Evolutionary conservation across 768 basidiomycete species (phyloP).

Genomic region (Leccinum uliginosum): DNA sequence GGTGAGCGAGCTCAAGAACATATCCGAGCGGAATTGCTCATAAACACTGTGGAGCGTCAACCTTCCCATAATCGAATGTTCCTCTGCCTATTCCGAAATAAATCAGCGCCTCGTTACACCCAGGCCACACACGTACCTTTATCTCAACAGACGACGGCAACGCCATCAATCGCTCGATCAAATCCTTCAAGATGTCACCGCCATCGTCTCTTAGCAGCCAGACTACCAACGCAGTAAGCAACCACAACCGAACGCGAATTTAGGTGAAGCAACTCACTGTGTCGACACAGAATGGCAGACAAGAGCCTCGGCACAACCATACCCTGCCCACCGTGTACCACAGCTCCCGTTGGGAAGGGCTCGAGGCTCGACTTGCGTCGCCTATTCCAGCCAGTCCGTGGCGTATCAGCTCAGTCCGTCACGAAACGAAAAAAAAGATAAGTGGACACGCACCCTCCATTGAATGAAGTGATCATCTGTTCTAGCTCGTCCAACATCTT

Average conservation of each 20-base stretch:
- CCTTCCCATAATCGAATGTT: conserved; percentile 69
- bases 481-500: conserved; percentile 61
- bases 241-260: conserved; percentile 1
- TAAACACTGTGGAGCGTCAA: conserved; percentile 78
- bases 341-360: conserved; percentile 20
- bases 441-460: conserved; percentile 41
- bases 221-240: conserved; percentile 36
- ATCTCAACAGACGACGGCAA: conserved; percentile 54
- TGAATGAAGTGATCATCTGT: conserved; percentile 47
- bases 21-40: conserved; percentile 74
- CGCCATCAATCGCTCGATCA: conserved; percentile 55
- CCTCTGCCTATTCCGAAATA: conserved; percentile 55
- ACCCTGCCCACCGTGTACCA: conserved; percentile 35
- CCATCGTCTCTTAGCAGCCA: conserved; percentile 62
- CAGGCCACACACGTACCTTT: conserved; percentile 41
- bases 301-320: conserved; percentile 57
- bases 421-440: neutral
- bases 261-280: conserved; percentile 45
- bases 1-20: conserved; percentile 84
- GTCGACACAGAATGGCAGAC: conserved; percentile 59
- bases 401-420: neutral
- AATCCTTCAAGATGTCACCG: conserved; percentile 44
- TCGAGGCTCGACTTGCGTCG: conserved; percentile 43
- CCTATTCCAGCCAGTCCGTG: conserved; percentile 19
- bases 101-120: neutral